Evolutionary conservation across 1,284 basidiomycete genomes (phyloP).

Genomic region (Puccinia coronata): DNA sequence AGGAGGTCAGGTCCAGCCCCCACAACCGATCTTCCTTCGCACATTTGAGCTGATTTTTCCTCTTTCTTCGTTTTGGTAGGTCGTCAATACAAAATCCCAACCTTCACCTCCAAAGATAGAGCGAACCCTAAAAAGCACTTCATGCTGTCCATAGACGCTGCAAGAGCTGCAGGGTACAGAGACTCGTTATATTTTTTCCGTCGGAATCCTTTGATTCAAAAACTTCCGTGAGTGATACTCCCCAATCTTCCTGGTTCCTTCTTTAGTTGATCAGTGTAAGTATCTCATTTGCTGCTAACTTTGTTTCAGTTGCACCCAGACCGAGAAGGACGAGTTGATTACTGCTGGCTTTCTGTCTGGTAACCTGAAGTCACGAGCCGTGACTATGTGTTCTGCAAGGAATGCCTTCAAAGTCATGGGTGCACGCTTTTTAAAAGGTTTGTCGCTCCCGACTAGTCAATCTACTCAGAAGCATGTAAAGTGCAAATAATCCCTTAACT

Average conservation of each 20-base stretch:
- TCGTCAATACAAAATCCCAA: slow-evolving; percentile 81
- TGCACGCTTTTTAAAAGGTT: slow-evolving; percentile 80
- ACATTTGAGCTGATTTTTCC: slow-evolving; percentile 6
- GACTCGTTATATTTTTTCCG: slow-evolving; percentile 97
- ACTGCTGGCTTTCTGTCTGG: slow-evolving; percentile 79
- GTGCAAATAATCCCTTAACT: neutral
- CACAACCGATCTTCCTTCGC: neutral
- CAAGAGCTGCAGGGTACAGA: slow-evolving; percentile 88
- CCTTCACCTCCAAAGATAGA: slow-evolving; percentile 78
- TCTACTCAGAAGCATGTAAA: neutral
- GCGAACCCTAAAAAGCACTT: slow-evolving; percentile 77
- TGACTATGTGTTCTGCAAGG: slow-evolving; percentile 86
- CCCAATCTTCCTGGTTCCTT: neutral
- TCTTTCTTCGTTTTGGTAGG: slow-evolving; percentile 62
- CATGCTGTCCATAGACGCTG: slow-evolving; percentile 95
- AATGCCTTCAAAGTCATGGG: slow-evolving; percentile 95
- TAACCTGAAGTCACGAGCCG: slow-evolving; percentile 83
- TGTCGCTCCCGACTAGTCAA: neutral
- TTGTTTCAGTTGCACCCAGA: slow-evolving; percentile 56
- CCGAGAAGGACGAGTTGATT: slow-evolving; percentile 88
- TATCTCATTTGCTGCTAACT: slow-evolving; percentile 20
- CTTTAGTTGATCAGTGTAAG: slow-evolving; percentile 7
- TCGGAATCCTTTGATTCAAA: slow-evolving; percentile 82
- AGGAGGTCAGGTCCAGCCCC: slow-evolving; percentile 67
- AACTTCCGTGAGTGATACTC: slow-evolving; percentile 65